These are phyloP conservation scores for Jatropha podagrica DNA, from an alignment of 441 rosid genomes.

Conservation along the genomic window DNA sequence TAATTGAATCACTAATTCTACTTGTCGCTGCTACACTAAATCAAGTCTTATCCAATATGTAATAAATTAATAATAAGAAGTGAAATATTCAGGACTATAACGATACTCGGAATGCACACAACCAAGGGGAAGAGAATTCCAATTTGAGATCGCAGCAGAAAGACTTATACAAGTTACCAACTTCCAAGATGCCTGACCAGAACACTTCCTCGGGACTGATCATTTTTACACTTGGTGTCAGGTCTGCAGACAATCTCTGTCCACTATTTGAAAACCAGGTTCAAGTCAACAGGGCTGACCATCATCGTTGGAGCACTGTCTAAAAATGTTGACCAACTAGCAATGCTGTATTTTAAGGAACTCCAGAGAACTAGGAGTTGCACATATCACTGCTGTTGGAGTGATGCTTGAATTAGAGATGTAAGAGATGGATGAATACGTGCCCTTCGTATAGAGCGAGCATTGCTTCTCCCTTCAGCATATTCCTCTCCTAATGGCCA, in stretches of 20 bases:
- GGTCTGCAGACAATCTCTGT: background rate
- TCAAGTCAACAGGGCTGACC: background rate
- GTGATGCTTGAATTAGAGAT: constrained; percentile 67
- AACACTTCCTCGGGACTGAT: background rate
- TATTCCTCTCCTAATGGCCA: constrained; percentile 96
- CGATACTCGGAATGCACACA: no score
- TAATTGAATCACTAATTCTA: no score
- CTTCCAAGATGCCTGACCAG: background rate
- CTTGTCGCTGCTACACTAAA: no score
- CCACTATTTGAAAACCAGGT: background rate
- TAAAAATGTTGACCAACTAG: background rate
- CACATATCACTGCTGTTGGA: constrained; percentile 33
- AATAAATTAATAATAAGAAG: no score
- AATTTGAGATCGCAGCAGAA: background rate
- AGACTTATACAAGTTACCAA: background rate
- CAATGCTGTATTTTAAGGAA: background rate
- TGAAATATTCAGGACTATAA: no score
- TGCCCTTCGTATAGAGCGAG: constrained; percentile 79
- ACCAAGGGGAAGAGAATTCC: background rate
- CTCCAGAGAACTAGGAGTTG: background rate
- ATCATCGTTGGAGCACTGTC: background rate
- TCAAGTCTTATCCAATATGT: no score
- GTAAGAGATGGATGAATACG: constrained; percentile 90
- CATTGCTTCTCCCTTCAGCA: constrained; percentile 79
- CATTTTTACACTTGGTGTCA: background rate